These are phyloP conservation scores for Plasmodium blacklocki DNA, from an alignment of 169 alveolate genomes.

Conservation along the genomic window DNA sequence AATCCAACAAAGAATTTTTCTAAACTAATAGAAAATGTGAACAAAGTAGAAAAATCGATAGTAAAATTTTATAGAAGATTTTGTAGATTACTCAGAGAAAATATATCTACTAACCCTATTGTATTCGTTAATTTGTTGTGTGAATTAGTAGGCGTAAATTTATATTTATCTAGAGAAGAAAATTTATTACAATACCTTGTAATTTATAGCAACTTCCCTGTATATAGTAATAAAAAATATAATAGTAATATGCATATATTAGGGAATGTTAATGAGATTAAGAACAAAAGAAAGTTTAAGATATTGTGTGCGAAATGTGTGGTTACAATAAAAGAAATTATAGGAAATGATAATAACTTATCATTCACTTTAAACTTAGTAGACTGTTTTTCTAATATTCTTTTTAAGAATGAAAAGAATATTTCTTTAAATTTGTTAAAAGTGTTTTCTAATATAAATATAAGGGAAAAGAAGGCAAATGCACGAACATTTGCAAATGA, in stretches of 20 bases:
- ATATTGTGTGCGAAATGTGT: conserved; percentile 50
- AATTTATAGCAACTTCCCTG: conserved; percentile 24
- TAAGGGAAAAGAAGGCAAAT: conserved; percentile 41
- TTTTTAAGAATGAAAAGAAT: conserved; percentile 38
- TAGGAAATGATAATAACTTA: conserved; percentile 51
- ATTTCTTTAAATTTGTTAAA: conserved; percentile 36
- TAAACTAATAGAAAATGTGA: conserved; percentile 45
- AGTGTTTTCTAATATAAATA: conserved; percentile 39
- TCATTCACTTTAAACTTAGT: conserved; percentile 22
- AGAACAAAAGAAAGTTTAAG: background rate
- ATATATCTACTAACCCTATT: conserved; percentile 21
- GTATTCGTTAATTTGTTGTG: conserved; percentile 70
- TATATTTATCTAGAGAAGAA: conserved; percentile 43
- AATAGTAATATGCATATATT: background rate
- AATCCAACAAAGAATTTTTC: conserved; percentile 2
- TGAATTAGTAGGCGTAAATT: conserved; percentile 67
- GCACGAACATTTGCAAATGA: conserved; percentile 48
- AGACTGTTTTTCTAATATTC: conserved; percentile 26
- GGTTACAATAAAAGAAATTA: conserved; percentile 39
- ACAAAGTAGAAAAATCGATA: conserved; percentile 26
- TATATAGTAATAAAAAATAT: conserved; percentile 16
- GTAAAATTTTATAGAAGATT: conserved; percentile 44
- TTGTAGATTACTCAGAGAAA: conserved; percentile 35
- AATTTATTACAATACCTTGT: conserved; percentile 30
- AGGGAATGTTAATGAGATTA: background rate